Percentiles rank a stretch among this genome's conserved stretches.
phyloP scores from a whole-genome alignment of 1,139 yeast species.

The Sugiyamaella japonica region DNA sequence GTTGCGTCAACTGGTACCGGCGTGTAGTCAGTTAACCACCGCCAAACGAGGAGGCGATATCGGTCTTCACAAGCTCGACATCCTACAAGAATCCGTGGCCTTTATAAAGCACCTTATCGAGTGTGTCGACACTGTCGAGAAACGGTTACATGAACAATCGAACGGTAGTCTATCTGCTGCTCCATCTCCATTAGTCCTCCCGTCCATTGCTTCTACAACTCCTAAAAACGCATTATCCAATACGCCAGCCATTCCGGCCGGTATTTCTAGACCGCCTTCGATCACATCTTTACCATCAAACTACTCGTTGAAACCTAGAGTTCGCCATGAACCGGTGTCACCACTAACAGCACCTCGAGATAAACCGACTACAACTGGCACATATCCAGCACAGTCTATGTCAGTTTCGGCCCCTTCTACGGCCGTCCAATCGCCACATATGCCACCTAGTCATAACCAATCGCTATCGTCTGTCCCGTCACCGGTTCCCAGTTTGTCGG shows the following conservation, averaged over 20 bases:
- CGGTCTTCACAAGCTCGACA: slow-evolving; percentile 79
- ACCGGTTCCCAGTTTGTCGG: slow-evolving; percentile 12
- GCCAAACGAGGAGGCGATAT: slow-evolving; percentile 44
- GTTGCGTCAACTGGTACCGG: slow-evolving; percentile 72
- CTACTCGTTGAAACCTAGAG: slow-evolving; percentile 6
- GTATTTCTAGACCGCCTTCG: background rate
- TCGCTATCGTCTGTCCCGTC: background rate
- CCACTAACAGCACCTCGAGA: slow-evolving; percentile 14
- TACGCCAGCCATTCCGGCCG: background rate
- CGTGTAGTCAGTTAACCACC: slow-evolving; percentile 54
- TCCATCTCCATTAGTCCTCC: slow-evolving; percentile 11
- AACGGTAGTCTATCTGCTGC: slow-evolving; percentile 3
- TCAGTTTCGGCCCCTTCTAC: slow-evolving; percentile 10
- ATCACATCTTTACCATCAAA: slow-evolving; percentile 7
- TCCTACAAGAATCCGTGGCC: slow-evolving; percentile 77
- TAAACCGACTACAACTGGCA: background rate
- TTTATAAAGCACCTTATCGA: slow-evolving; percentile 67
- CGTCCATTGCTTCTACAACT: slow-evolving; percentile 5
- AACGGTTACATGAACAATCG: slow-evolving; percentile 15
- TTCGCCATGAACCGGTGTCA: slow-evolving; percentile 8
- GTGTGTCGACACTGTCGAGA: slow-evolving; percentile 30
- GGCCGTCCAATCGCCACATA: slow-evolving; percentile 10
- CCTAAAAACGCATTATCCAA: background rate
- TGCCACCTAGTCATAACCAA: background rate
- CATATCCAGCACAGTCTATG: background rate